These are phyloP conservation scores for Phytophthora chlamydospora DNA, from an alignment of 352 stramenopile species.

Conservation along the genomic window DNA sequence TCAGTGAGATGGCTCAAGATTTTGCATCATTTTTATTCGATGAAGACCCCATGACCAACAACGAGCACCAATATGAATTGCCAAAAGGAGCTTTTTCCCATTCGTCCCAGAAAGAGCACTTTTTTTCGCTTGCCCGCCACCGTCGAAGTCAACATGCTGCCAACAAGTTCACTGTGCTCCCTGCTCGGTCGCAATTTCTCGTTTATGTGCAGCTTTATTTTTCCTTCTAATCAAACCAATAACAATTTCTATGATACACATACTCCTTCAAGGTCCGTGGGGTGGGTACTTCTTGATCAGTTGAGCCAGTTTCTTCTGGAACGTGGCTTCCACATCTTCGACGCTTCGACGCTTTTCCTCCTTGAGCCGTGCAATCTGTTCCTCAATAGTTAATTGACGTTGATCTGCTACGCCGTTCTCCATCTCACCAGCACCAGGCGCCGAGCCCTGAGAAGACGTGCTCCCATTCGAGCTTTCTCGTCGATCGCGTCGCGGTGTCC, in stretches of 20 bases:
- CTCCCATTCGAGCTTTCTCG: conserved; percentile 34
- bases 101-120: no score
- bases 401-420: background rate
- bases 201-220: no score
- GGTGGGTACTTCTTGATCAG: conserved; percentile 16
- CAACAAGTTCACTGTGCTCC: no score
- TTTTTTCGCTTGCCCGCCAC: no score
- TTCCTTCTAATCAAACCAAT: no score
- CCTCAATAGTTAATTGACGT: conserved; percentile 26
- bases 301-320: conserved; percentile 41
- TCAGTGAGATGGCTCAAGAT: conserved; percentile 26
- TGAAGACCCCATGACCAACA: conserved; percentile 21
- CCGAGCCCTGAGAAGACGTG: conserved; percentile 36
- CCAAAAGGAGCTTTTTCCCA: no score
- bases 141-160: no score
- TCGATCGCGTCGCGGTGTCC: background rate
- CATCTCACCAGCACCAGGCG: conserved; percentile 16
- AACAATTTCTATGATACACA: no score
- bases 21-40: no score
- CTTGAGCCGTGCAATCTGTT: conserved; percentile 44
- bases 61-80: conserved; percentile 22
- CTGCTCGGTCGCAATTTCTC: no score
- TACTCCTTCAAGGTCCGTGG: conserved; percentile 42
- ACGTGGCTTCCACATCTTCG: conserved; percentile 45
- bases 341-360: conserved; percentile 37